Base-by-base conservation (phyloP, 345 rosid genomes). In the Populus ilicifolia region DNA sequence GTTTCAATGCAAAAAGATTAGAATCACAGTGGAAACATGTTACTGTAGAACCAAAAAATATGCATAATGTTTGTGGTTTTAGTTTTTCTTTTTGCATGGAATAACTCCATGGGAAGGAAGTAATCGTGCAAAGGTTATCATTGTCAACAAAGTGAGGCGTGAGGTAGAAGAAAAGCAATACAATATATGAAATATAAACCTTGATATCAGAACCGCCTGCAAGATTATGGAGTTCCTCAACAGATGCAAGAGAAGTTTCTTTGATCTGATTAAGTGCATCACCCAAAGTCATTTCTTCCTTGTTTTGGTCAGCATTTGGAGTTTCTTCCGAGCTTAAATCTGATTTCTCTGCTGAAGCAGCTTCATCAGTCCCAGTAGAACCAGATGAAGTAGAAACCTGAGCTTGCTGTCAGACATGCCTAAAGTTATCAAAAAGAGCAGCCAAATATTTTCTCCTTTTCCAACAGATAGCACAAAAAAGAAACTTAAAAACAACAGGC, bases 181-280 rank as follows among this genome's bases (percentile, higher is more conserved):
- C 33, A 69, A 68, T 9, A 56, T 4, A 63, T 8, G 36, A 63
- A 30, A 54, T 44, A 77, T 72, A 72, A 46, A 93, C 98, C 99
- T 96, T 96, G 77, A 96, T 92, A 87, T 96, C 99, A 86, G 98
- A 96, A 82, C 97, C 97, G 1, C 94, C 98, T 39, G 97, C 98
- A 81, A 96, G 98, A 75, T 87, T 89, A 66, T 93, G 99, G 72
- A 96, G 90, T 81, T 96, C 99, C 90, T 96, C 99, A 79, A 96
- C 94, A 77, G 97, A 91, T 80, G 96, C 95, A 85, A 91, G 87
- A 77, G 97, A 82, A 71, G 85, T 73, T 78, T 88, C 95, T 83
- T 93, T 91, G 44, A 87, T 88, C 81, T 88, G 92, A 81, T 87
- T 87, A 84, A 93, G 90, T 74, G 97, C 95, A 86, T 92, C 95